Conservation (phyloP, 768 basidiomycete genomes). For the Termitomyces sp. region DNA sequence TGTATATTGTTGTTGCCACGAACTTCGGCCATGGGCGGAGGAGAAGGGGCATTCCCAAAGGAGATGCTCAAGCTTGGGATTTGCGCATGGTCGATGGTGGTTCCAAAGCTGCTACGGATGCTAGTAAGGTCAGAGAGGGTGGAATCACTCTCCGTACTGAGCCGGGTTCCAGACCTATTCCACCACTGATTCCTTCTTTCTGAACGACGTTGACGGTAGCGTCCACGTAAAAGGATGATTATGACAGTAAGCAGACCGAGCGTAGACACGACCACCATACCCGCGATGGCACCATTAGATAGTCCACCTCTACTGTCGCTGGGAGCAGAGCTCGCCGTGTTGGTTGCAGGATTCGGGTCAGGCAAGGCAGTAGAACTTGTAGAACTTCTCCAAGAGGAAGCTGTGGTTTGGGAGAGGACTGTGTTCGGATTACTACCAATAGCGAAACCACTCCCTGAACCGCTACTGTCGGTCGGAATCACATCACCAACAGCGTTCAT, state of each 20-base stretch:
- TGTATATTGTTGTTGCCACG: slow-evolving; percentile 23
- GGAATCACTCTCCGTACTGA: slow-evolving; percentile 22
- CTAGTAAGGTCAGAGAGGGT: slow-evolving; percentile 15
- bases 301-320: slow-evolving; percentile 18
- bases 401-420: slow-evolving; percentile 1
- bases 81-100: slow-evolving; percentile 49
- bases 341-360: slow-evolving; percentile 6
- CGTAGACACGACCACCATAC: slow-evolving; percentile 32
- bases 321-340: neutral
- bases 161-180: slow-evolving; percentile 19
- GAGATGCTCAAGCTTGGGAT: slow-evolving; percentile 19
- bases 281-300: slow-evolving; percentile 46
- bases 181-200: slow-evolving; percentile 41
- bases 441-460: neutral
- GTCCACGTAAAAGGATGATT: slow-evolving; percentile 38
- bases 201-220: slow-evolving; percentile 31
- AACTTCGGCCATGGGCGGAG: slow-evolving; percentile 57
- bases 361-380: slow-evolving; percentile 12
- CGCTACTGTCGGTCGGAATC: neutral
- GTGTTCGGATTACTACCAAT: neutral
- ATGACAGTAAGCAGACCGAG: slow-evolving; percentile 31
- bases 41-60: slow-evolving; percentile 28
- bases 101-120: slow-evolving; percentile 61
- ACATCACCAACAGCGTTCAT: slow-evolving; percentile 1
- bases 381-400: neutral